Evolutionary conservation across 805 yeast genomes (phyloP), one percentile per base, ranked within the genome.

Genomic region (Scheffersomyces lignosus): DNA sequence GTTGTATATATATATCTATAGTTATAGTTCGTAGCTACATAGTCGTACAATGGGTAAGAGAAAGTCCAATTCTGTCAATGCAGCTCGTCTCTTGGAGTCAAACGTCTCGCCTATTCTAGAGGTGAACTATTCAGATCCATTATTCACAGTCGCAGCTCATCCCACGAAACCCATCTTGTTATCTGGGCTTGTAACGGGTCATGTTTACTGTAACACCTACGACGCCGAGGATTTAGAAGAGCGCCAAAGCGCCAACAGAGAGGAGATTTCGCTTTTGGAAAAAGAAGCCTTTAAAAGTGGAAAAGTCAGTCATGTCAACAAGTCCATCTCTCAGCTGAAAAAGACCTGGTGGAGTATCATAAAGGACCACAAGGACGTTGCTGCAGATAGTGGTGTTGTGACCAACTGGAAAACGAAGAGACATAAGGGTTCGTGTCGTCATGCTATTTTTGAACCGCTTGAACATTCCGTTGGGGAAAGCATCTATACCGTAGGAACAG

Each of bases 401-500:
- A 54, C 62, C 4, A 51, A 73, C 18, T 91, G 99, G 99, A 77
- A 83, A 37, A 90, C 97, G 0, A 86, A 78, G 51, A 75, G 98
- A 55, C 98, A 91, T 56, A 89, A 88, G 58, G 90, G 88, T 1
- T 83, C 95, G 45, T 87, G 95, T 42, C 66, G 99, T 29, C 77
- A 84, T 3, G 64, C 87, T 2, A 65, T 77, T 5, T 81, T 87
- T 57, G 86, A 81, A 41, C 77, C 80, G 3, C 66, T 74, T 1
- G 65, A 56, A 29, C 38, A 44, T 14, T 56, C 62, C 3, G 45
- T 56, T 4, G 88, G 88, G 2, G 72, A 73, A 20, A 59, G 60
- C 38, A 36, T 89, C 0, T 86, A 70, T 51, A 73, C 95, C 0
- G 78, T 81, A 14, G 98, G 98, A 0, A 75, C 85, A 0, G 99